Conservation (phyloP, 179 eudicot species). For the Actinidia chinensis region DNA sequence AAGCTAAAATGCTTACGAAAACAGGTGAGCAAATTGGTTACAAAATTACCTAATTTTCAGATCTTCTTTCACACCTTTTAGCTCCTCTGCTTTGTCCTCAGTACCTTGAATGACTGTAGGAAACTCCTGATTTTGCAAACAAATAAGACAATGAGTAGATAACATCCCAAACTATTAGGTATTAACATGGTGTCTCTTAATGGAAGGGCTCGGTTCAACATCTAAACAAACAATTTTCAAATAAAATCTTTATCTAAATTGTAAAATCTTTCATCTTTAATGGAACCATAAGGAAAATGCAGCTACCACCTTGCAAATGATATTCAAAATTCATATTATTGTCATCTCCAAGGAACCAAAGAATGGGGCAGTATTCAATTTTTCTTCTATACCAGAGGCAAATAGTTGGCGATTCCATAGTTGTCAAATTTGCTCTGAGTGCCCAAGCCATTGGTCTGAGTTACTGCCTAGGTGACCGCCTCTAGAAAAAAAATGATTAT, state of each 20-base stretch:
- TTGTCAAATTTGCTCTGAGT: too few species aligned
- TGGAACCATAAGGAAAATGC: background rate
- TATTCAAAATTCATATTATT: background rate
- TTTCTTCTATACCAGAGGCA: too few species aligned
- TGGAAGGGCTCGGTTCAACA: too few species aligned
- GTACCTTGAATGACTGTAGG: constrained; percentile 3
- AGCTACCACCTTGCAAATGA: background rate
- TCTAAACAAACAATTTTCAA: too few species aligned
- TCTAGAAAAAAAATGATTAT: too few species aligned
- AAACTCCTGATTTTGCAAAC: background rate
- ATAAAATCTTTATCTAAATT: too few species aligned
- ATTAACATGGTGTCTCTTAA: background rate
- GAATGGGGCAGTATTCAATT: too few species aligned
- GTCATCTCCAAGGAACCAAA: background rate
- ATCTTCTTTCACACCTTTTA: constrained; percentile 62
- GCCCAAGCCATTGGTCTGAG: too few species aligned
- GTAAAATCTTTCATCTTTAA: background rate
- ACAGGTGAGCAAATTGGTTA: background rate
- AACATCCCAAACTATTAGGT: background rate
- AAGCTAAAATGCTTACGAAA: background rate
- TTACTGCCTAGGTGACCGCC: too few species aligned
- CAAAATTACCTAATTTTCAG: constrained; percentile 70
- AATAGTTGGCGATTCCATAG: too few species aligned
- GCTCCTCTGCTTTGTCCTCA: constrained; percentile 1
- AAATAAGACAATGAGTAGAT: background rate